These are phyloP conservation scores for Asterophora parasitica DNA, from an alignment of 768 basidiomycete genomes.

Conservation along the genomic window DNA sequence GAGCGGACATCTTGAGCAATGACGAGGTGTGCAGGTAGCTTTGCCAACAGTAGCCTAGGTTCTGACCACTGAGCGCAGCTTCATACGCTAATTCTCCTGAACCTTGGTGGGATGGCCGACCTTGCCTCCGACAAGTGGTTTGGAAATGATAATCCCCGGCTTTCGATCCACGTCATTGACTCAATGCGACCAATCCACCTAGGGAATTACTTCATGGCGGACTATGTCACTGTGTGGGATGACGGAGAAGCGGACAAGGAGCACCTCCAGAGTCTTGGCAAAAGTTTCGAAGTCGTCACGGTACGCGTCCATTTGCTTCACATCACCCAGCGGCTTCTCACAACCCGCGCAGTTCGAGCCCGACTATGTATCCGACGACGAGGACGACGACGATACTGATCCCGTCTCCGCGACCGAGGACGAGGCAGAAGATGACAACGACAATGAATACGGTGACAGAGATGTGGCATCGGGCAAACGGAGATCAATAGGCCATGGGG, in stretches of 20 bases:
- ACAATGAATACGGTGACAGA: slow-evolving; percentile 37
- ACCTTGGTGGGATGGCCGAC: slow-evolving; percentile 88
- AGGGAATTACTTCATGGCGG: slow-evolving; percentile 74
- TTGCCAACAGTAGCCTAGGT: neutral
- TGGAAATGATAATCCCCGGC: slow-evolving; percentile 56
- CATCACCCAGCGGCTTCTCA: slow-evolving; percentile 1
- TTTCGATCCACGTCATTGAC: slow-evolving; percentile 91
- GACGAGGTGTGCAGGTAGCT: slow-evolving; percentile 49
- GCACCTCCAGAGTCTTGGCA: slow-evolving; percentile 61
- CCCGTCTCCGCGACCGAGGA: slow-evolving; percentile 30
- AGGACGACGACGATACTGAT: slow-evolving; percentile 43
- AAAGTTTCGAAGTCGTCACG: slow-evolving; percentile 81
- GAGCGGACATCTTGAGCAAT: slow-evolving; percentile 60
- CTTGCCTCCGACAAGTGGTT: slow-evolving; percentile 73
- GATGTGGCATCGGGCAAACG: slow-evolving; percentile 47
- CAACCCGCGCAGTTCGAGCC: slow-evolving; percentile 62
- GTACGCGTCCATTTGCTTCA: slow-evolving; percentile 36
- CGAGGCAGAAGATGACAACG: slow-evolving; percentile 39
- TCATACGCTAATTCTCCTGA: slow-evolving; percentile 86
- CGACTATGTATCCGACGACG: slow-evolving; percentile 39
- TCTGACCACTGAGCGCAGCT: slow-evolving; percentile 40
- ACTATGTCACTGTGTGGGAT: slow-evolving; percentile 81
- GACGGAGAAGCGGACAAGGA: slow-evolving; percentile 78
- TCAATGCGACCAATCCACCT: slow-evolving; percentile 88
- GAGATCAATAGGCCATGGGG: slow-evolving; percentile 35